Conservation (phyloP, 371 early-diverging fungal genomes). For the Dichotomocladium elegans region DNA sequence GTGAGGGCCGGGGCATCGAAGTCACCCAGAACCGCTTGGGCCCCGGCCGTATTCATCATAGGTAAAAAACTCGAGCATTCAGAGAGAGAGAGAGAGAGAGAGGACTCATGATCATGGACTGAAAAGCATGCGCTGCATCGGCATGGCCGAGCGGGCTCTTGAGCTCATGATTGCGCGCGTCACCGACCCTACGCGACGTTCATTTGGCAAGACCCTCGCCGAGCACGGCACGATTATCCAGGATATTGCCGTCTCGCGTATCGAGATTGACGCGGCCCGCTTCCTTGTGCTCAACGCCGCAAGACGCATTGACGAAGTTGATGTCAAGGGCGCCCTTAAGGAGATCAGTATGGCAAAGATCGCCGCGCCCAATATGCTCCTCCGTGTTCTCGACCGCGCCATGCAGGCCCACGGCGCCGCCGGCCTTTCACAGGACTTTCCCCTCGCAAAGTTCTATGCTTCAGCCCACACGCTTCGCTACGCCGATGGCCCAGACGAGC, state of each 20-base stretch:
- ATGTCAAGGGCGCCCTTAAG: conserved; percentile 85
- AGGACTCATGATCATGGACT: conserved; percentile 6
- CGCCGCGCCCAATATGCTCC: conserved; percentile 74
- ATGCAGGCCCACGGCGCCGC: conserved; percentile 93
- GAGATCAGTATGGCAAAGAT: conserved; percentile 94
- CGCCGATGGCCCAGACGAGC: conserved; percentile 75
- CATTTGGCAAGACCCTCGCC: conserved; percentile 82
- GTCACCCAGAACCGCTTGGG: conserved; percentile 95
- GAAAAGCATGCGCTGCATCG: conserved; percentile 89
- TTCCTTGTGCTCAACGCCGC: conserved; percentile 90
- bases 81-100: not conserved
- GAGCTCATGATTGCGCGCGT: conserved; percentile 81
- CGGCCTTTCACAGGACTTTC: conserved; percentile 85
- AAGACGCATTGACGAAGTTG: conserved; percentile 79
- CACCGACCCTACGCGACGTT: conserved; percentile 78
- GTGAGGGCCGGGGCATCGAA: conserved; percentile 96
- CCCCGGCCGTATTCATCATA: conserved; percentile 78
- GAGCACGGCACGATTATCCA: conserved; percentile 79
- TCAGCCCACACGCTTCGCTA: conserved; percentile 81
- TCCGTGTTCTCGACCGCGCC: conserved; percentile 76
- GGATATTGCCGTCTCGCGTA: conserved; percentile 82
- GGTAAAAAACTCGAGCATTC: conserved; percentile 11
- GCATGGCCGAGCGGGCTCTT: conserved; percentile 89
- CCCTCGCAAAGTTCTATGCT: conserved; percentile 84
- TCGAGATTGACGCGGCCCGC: conserved; percentile 88